Evolutionary conservation across 192 early-diverging fungal genomes (phyloP).

Genomic region (Dissophora globulifera): DNA sequence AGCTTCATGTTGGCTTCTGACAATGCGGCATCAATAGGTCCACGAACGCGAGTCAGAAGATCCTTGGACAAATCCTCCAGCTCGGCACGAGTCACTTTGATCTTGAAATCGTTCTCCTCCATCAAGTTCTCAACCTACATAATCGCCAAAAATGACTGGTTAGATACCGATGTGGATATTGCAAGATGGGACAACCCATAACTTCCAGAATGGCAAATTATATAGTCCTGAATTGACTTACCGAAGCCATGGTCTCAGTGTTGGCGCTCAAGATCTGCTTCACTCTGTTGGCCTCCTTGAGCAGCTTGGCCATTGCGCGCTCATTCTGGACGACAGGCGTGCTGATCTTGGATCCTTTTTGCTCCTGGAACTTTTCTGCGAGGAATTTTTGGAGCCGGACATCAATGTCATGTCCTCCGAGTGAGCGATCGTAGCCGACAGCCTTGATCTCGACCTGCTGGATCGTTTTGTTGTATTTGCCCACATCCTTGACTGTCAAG

Average conservation of each 20-base stretch:
- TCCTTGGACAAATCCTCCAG: conserved; percentile 79
- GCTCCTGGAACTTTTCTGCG: conserved; percentile 76
- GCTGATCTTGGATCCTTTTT: conserved; percentile 59
- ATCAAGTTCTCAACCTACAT: conserved; percentile 84
- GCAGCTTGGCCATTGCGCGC: conserved; percentile 87
- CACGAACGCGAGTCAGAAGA: conserved; percentile 72
- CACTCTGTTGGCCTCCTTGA: conserved; percentile 94
- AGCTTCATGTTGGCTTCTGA: conserved; percentile 71
- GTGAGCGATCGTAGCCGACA: conserved; percentile 80
- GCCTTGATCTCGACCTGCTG: conserved; percentile 84
- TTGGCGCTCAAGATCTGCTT: conserved; percentile 98
- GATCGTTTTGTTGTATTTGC: conserved; percentile 64
- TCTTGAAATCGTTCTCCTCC: conserved; percentile 86
- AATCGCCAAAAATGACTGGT: background rate
- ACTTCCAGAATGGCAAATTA: too few species aligned
- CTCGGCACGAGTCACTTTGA: conserved; percentile 78
- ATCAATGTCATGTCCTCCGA: conserved; percentile 93
- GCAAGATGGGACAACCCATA: too few species aligned
- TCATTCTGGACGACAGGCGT: conserved; percentile 69
- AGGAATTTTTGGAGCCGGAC: conserved; percentile 83
- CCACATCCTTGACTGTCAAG: conserved; percentile 63
- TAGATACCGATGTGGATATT: too few species aligned
- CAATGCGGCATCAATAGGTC: conserved; percentile 81
- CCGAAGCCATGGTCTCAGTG: conserved; percentile 82
- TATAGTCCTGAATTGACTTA: too few species aligned